Evolutionary conservation across 2,329 filamentous ascomycete genomes (phyloP), one percentile per base, ranked within the genome.

Genomic region (Hymenoscyphus scutula): DNA sequence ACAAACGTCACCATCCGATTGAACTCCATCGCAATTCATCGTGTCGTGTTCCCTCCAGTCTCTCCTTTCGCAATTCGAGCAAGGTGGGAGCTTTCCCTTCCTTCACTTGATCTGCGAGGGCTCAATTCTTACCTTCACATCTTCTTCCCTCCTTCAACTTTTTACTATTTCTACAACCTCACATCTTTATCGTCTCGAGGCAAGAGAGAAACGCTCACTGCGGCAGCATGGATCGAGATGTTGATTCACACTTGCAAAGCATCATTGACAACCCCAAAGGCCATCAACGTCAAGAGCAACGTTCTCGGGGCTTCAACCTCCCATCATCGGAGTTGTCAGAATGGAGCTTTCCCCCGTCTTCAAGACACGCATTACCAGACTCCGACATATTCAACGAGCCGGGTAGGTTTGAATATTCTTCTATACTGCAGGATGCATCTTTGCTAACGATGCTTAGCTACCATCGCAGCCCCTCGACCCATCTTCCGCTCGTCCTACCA

Each of bases 171-270:
- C 23, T 27, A 6, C 56, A 23, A 32, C 25, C 17, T 13, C 19
- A 11, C 30, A n/a, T 34, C 32, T 30, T 34, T 37, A 56, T 65
- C 38, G n/a, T 38, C 41, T 48, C 19, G 41, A 23, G 23, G 41
- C 41, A 23, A 48, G 19, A 48, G 23, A 48, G 41, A 48, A 23
- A 48, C 19, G 10, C 48, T 34, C 41, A 25, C 17, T 32, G 19
- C 23, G 27, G 25, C 53, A 67, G 54, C n/a, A 69, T 70, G 66
- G 65, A 60, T 19, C 15, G 48, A 56, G 32, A 30, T 10, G 34
- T 60, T 11, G 67, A 73, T 64, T 63, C 62, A 56, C 61, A 66
- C 59, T 56, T 68, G 25, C 70, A 72, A 56, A 65, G 64, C 10
- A 68, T 70, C 53, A 55, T 68, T 57, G 62, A 63, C n/a, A 61